These are phyloP conservation scores for Saccharomycopsis oosterbeekiorum DNA, from an alignment of 805 yeast genomes.

Conservation along the genomic window DNA sequence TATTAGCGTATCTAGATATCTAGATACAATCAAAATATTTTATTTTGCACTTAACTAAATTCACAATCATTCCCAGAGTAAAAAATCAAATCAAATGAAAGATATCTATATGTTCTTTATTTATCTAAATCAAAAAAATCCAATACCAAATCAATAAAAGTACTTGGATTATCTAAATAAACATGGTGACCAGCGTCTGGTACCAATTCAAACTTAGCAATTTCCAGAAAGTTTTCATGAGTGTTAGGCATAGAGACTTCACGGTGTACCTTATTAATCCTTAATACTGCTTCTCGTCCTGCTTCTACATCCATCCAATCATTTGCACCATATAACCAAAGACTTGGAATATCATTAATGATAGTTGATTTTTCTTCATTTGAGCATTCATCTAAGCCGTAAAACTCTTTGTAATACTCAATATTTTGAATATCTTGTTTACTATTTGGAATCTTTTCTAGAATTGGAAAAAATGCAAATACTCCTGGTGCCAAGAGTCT, in stretches of 20 bases:
- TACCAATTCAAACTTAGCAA: constrained; percentile 35
- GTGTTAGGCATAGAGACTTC: constrained; percentile 29
- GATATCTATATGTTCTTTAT: background rate
- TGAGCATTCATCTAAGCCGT: constrained; percentile 57
- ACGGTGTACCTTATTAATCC: constrained; percentile 22
- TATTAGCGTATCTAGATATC: no score
- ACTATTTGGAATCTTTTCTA: constrained; percentile 39
- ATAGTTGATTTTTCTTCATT: constrained; percentile 35
- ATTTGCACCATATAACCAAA: constrained; percentile 57
- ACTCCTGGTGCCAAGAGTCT: constrained; percentile 52
- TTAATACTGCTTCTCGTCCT: constrained; percentile 37
- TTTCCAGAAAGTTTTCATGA: constrained; percentile 33
- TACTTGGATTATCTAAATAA: constrained; percentile 55
- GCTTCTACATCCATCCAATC: constrained; percentile 67
- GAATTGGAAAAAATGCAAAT: constrained; percentile 43
- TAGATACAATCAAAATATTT: no score
- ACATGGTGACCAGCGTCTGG: constrained; percentile 66
- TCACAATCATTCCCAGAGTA: no score
- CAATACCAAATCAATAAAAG: constrained; percentile 35
- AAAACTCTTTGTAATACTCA: constrained; percentile 54
- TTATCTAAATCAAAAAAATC: constrained; percentile 1
- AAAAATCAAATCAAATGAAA: no score
- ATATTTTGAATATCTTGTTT: constrained; percentile 24
- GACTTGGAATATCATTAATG: constrained; percentile 33
- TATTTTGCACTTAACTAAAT: no score